phyloP scores from a whole-genome alignment of 495 filamentous ascomycete species.

The Hyphodiscus hymeniophilus region DNA sequence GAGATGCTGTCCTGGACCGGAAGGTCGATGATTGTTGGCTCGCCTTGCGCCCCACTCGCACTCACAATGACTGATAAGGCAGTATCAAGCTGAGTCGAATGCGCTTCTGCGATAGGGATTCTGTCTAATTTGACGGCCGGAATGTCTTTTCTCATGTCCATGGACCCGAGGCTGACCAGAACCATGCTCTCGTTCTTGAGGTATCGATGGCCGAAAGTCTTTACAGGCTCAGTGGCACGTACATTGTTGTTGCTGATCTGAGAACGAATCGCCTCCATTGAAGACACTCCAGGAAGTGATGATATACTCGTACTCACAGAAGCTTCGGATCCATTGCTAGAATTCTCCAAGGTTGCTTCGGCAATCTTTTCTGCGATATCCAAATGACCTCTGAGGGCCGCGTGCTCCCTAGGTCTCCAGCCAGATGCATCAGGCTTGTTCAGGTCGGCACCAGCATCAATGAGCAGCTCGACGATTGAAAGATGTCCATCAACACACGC shows the following conservation, averaged over 20 bases:
- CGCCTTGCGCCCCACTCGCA: slow-evolving; percentile 78
- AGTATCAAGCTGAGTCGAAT: slow-evolving; percentile 88
- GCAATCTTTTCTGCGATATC: slow-evolving; percentile 63
- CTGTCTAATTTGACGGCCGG: slow-evolving; percentile 81
- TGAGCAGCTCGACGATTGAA: slow-evolving; percentile 57
- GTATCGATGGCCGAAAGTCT: slow-evolving; percentile 94
- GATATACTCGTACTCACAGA: slow-evolving; percentile 30
- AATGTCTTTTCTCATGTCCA: slow-evolving; percentile 78
- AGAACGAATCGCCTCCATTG: slow-evolving; percentile 40
- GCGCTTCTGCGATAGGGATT: slow-evolving; percentile 78
- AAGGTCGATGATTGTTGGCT: slow-evolving; percentile 81
- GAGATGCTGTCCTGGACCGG: slow-evolving; percentile 90
- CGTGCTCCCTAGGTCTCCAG: slow-evolving; percentile 94
- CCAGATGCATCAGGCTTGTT: slow-evolving; percentile 73
- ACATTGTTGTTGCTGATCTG: slow-evolving; percentile 25
- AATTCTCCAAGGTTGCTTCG: slow-evolving; percentile 27
- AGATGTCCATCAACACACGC: slow-evolving; percentile 82
- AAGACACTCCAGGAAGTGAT: slow-evolving; percentile 41
- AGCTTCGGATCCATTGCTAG: slow-evolving; percentile 25
- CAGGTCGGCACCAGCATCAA: slow-evolving; percentile 67
- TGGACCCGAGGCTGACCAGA: slow-evolving; percentile 84
- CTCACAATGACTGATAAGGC: slow-evolving; percentile 87
- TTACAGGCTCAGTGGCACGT: slow-evolving; percentile 62
- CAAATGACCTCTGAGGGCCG: slow-evolving; percentile 79
- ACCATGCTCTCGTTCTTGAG: slow-evolving; percentile 83